These are phyloP conservation scores for Claviceps humidiphila DNA, from an alignment of 2,329 filamentous ascomycete genomes.

Conservation along the genomic window DNA sequence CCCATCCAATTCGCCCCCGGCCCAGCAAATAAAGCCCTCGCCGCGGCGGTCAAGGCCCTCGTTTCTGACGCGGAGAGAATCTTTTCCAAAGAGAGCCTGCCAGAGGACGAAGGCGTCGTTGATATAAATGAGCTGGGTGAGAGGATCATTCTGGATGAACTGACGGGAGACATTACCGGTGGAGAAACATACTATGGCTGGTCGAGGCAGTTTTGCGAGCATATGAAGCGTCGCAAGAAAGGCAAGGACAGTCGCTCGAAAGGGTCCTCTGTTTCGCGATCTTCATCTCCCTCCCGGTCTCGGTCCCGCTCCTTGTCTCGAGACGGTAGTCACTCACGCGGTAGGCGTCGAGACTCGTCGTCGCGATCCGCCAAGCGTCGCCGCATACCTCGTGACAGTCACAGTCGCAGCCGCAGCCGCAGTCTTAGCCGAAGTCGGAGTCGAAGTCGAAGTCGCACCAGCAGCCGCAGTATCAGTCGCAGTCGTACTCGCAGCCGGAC, in stretches of 20 bases:
- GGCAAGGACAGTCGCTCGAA: slow-evolving; percentile 13
- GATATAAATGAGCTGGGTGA: slow-evolving; percentile 70
- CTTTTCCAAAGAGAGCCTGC: slow-evolving; percentile 39
- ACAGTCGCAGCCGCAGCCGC: slow-evolving; percentile 11
- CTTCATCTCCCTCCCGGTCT: slow-evolving; percentile 10
- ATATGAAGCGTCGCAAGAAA: slow-evolving; percentile 52
- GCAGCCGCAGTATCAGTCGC: slow-evolving; percentile 11
- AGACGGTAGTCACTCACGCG: slow-evolving; percentile 14
- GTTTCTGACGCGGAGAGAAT: slow-evolving; percentile 57
- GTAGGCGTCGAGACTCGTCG: slow-evolving; percentile 19
- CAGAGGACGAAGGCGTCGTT: slow-evolving; percentile 36
- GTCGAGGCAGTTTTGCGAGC: slow-evolving; percentile 67
- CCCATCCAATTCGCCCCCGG: slow-evolving; percentile 58
- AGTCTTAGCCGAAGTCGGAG: slow-evolving; percentile 13
- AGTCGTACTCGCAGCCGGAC: slow-evolving; percentile 12
- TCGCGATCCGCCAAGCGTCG: slow-evolving; percentile 19
- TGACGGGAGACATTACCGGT: slow-evolving; percentile 49
- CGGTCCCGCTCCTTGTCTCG: slow-evolving; percentile 12
- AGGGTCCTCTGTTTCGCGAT: slow-evolving; percentile 22
- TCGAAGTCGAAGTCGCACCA: slow-evolving; percentile 12
- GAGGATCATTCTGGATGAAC: slow-evolving; percentile 47
- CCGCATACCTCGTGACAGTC: slow-evolving; percentile 13
- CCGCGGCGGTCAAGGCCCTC: slow-evolving; percentile 55
- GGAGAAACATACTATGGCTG: slow-evolving; percentile 80
- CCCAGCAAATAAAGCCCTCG: slow-evolving; percentile 52